Evolutionary conservation across 164 flowering plant species (phyloP).

Genomic region (Liriodendron chinense): DNA sequence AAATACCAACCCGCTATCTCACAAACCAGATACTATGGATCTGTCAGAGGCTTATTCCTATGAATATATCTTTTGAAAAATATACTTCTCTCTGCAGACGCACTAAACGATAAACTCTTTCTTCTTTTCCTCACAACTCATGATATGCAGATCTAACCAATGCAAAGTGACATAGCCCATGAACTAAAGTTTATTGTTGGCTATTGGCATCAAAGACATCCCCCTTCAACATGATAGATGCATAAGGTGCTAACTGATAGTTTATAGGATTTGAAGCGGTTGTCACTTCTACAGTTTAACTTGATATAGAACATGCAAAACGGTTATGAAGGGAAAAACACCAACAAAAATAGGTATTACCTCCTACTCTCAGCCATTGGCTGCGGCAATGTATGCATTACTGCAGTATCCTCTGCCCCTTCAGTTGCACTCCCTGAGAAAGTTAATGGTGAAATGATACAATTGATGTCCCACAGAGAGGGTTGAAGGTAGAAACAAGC

Average conservation of each 20-base stretch:
- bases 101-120: too few relatives aligned
- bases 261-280: background rate
- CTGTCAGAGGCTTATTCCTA: too few relatives aligned
- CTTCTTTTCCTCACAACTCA: too few relatives aligned
- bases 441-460: background rate
- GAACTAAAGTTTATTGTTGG: too few relatives aligned
- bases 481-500: background rate
- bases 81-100: too few relatives aligned
- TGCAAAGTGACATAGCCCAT: background rate
- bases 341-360: constrained; percentile 27
- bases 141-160: too few relatives aligned
- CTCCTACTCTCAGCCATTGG: constrained; percentile 81
- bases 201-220: background rate
- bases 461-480: background rate
- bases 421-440: constrained; percentile 46
- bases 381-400: constrained; percentile 56
- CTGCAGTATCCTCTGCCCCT: constrained; percentile 42
- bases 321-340: background rate
- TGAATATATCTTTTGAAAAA: too few relatives aligned
- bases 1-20: too few relatives aligned
- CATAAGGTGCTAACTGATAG: too few relatives aligned
- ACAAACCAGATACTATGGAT: too few relatives aligned
- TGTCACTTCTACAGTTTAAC: too few relatives aligned
- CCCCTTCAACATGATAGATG: background rate
- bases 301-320: background rate